Conservation (phyloP, 1,139 yeast species). For the Lodderomyces theae region DNA sequence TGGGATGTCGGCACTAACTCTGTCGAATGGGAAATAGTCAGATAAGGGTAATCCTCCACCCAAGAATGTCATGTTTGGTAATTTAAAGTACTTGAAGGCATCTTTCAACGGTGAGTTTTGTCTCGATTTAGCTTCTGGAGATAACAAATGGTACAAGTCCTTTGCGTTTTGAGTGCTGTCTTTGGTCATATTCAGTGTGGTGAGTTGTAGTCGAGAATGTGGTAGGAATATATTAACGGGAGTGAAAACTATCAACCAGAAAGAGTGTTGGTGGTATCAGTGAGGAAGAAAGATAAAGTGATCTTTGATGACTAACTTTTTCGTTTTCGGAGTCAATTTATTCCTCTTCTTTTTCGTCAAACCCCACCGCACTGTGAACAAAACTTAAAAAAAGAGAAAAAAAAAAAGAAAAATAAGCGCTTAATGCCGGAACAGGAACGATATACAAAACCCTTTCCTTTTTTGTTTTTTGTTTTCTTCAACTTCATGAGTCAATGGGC, state of each 20-base stretch:
- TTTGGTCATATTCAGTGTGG: constrained; percentile 8
- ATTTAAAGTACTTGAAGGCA: constrained; percentile 72
- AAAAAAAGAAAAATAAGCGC: not conserved
- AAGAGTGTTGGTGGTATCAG: no score
- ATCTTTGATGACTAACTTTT: not conserved
- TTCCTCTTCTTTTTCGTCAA: no score
- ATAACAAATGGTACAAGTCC: constrained; percentile 73
- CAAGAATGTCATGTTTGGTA: constrained; percentile 78
- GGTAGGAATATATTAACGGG: no score
- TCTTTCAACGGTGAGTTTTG: constrained; percentile 76
- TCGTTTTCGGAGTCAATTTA: not conserved
- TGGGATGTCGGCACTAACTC: constrained; percentile 66
- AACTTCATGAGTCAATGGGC: not conserved
- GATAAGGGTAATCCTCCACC: constrained; percentile 96
- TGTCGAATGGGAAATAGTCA: constrained; percentile 89
- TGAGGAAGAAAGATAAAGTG: no score
- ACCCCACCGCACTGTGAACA: no score
- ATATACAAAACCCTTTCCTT: no score
- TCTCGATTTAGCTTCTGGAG: constrained; percentile 77
- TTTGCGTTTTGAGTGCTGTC: constrained; percentile 33
- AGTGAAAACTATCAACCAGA: not conserved
- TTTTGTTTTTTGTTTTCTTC: no score
- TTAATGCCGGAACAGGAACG: constrained; percentile 1
- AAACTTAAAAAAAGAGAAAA: no score
- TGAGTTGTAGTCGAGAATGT: no score